Evolutionary conservation across 805 yeast genomes (phyloP), one percentile per base, ranked within the genome.

Genomic region (Yarrowia divulgata): DNA sequence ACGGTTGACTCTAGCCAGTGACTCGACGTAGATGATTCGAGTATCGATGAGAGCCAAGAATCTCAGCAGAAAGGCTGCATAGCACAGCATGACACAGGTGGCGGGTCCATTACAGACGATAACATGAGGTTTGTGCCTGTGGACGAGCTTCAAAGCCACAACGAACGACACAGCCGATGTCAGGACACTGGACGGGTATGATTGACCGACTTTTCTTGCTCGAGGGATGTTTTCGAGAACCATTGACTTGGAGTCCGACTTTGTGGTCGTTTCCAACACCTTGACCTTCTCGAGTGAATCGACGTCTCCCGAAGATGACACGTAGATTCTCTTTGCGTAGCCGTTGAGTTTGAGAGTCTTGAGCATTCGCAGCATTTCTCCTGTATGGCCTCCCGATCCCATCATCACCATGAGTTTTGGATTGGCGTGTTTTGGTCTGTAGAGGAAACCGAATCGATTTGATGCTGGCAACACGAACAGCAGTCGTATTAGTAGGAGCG

Each of bases 351-450:
- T 73, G 46, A 84, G 79, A 8, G 77, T 76, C 5, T 76, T 71
- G 10, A 91, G 76, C 18, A 94, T 81, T 34, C 93, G 81, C n/a
- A 93, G 77, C 96, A 94, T 91, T 77, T 94, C 98, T 1, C 97
- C 98, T 0, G 98, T 93, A 75, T 93, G 98, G 2, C 98, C 98
- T 1, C 99, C 99, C 0, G 97, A 92, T 0, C 98, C 98, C 12
- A 94, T 79, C n/a, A 92, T 82, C 0, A 90, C 80, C 84, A 90
- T 83, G 32, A 86, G 45, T 32, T 52, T 58, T 19, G 71, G 68
- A 23, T 39, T 39, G 6, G 37, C 2, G 48, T 63, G 68, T 8
- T 49, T 63, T 10, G 32, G 46, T 10, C 68, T 9, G 37, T 63
- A 39, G n/a, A 39, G 32, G 18, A 14, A 63, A 3, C 68, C 68